Evolutionary conservation across 805 yeast genomes (phyloP), one percentile per base, ranked within the genome.

Genomic region (Yarrowia divulgata): DNA sequence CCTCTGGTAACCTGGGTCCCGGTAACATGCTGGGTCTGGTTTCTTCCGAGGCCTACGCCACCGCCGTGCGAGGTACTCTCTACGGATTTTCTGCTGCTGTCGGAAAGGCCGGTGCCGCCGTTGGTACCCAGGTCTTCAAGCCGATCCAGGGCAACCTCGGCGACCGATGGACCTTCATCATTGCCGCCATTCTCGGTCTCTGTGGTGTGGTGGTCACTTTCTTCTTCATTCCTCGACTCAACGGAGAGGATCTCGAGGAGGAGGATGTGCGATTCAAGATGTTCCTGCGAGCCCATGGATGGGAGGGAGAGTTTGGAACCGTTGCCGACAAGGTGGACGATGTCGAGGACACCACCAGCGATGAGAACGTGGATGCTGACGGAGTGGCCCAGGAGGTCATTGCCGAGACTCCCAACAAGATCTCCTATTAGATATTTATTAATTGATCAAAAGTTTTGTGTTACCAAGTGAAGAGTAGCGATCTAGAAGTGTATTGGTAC

Each of bases 51-150:
- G 82, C 86, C 6, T 90, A 83, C 73, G 93, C 95, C 19, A 88
- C 93, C 8, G 90, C 91, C 14, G 86, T 90, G 52, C 83, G 95
- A 77, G 94, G 93, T 46, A 88, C 92, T 0, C 81, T 85, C 63
- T 90, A 90, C 74, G 94, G 94, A 46, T 73, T 90, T 29, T 84
- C 90, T 58, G 95, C 95, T 46, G 95, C 93, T 3, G 80, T 89
- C 60, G 95, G 95, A 69, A 90, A 90, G 77, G 89, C 88, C 34
- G 96, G 95, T 69, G 95, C 94, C n/a, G 93, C 89, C 29, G 87
- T 89, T 23, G 95, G 95, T 37, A 89, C 93, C 32, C 85, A 88
- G 76, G 84, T 84, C 18, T 90, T 90, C 79, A 85, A 87, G 10
- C 90, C 91, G 18, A 89, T 90, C 72, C 86, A 88, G 78, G 77